Evolutionary conservation across 495 filamentous ascomycete species (phyloP).

Genomic region (Neurospora africana): DNA sequence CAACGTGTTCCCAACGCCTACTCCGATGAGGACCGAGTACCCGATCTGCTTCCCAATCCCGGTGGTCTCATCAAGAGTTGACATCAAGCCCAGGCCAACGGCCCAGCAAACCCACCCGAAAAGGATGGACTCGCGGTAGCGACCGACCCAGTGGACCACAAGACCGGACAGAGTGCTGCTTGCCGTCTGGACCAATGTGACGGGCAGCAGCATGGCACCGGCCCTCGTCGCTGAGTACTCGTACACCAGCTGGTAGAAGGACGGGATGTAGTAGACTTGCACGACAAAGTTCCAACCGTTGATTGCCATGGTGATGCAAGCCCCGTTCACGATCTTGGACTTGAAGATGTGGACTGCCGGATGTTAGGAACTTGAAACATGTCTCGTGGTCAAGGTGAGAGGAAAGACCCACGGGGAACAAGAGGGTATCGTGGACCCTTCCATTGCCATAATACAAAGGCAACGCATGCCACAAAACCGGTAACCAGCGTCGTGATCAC

Average conservation of each 20-base stretch:
- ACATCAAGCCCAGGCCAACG: conserved; percentile 42
- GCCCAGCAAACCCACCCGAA: conserved; percentile 45
- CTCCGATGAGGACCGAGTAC: conserved; percentile 40
- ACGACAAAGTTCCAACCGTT: conserved; percentile 47
- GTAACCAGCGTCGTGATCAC: conserved; percentile 39
- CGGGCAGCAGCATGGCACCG: conserved; percentile 42
- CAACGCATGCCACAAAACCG: conserved; percentile 32
- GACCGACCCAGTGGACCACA: conserved; percentile 41
- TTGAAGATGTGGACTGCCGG: conserved; percentile 41
- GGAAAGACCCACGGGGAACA: conserved; percentile 20
- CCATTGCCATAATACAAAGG: conserved; percentile 40
- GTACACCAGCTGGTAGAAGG: conserved; percentile 46
- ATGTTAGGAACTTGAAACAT: conserved; percentile 10
- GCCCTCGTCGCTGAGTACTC: conserved; percentile 40
- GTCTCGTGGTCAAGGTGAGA: background rate
- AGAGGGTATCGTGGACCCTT: conserved; percentile 23
- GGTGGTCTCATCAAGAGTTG: conserved; percentile 38
- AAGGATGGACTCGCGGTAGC: conserved; percentile 42
- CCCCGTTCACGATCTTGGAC: conserved; percentile 39
- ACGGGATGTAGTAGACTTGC: conserved; percentile 46
- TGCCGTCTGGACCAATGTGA: conserved; percentile 41
- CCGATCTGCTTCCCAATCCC: conserved; percentile 44
- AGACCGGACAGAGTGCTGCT: conserved; percentile 43
- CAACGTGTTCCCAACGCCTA: conserved; percentile 43
- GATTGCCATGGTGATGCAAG: conserved; percentile 44